Percentiles rank a stretch among this genome's conserved stretches.
Conservation (phyloP, 371 early-diverging fungal genomes). For the Mucor sp. region DNA sequence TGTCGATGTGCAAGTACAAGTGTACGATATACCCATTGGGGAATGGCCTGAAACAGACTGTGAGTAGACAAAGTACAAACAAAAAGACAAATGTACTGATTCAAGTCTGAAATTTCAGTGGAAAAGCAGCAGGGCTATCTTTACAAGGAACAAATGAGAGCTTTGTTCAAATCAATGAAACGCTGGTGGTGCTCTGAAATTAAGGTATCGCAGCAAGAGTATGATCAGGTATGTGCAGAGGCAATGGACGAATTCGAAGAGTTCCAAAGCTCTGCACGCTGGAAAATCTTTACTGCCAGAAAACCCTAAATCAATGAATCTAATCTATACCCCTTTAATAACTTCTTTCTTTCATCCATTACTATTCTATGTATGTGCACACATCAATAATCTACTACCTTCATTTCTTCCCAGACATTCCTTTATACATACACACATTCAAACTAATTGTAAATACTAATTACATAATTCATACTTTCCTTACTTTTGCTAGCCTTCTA, state of each 20-base stretch:
- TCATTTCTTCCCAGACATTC: background rate
- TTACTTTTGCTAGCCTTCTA: background rate
- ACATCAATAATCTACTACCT: background rate
- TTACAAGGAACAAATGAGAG: slow-evolving; percentile 47
- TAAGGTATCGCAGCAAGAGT: slow-evolving; percentile 24
- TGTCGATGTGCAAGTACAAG: slow-evolving; percentile 23
- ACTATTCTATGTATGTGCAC: background rate
- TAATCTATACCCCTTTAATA: background rate
- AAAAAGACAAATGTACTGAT: background rate
- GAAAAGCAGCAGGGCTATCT: slow-evolving; percentile 45
- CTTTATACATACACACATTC: background rate
- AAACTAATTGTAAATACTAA: background rate
- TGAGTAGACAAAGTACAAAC: slow-evolving; percentile 12
- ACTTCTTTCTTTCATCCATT: no score
- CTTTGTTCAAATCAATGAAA: slow-evolving; percentile 45
- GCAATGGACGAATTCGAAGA: slow-evolving; percentile 32
- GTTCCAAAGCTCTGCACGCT: slow-evolving; percentile 13
- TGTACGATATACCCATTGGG: slow-evolving; percentile 45
- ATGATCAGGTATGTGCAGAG: slow-evolving; percentile 23
- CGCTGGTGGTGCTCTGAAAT: slow-evolving; percentile 47
- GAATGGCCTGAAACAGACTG: slow-evolving; percentile 49
- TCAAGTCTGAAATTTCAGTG: slow-evolving; percentile 14
- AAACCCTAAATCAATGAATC: slow-evolving; percentile 8
- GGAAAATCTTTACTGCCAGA: slow-evolving; percentile 31
- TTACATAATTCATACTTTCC: background rate